Base-by-base conservation (phyloP, 768 basidiomycete species). In the Tubosaeta sp. region DNA sequence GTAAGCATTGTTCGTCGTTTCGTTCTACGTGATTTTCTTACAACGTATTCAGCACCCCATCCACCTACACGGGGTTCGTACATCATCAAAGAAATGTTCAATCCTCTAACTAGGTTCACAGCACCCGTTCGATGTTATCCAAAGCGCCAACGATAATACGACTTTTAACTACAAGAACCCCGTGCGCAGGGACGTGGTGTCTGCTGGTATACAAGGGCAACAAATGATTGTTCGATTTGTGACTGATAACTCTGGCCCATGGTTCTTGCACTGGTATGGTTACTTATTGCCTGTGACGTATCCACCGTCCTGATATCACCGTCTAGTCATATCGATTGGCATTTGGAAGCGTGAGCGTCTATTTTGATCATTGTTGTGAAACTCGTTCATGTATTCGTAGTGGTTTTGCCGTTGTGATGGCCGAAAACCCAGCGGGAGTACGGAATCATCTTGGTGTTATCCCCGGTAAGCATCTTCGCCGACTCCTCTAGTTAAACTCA, bases 191-290 rank as follows among this genome's bases (percentile, higher is more conserved):
- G 73, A 74, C 27, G 60, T 64, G 1, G 52, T 46, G 13, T 62
- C 62, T 8, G 41, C 58, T 29, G 64, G 66, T 9, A 60, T 51
- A 43, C 52, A 48, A 17, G 65, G 78, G 59, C 58, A 77, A 68
- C 63, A 74, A 61, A 74, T 78, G 41, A 73, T 76, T 8, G 67
- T 86, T 33, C 76, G 84, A 39, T 86, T 79, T 64, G 66, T 71
- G 17, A 83, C 84, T 3, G 80, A 86, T 57, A 86, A 87, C 62
- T 70, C 82, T 1, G 84, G 85, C 6, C 75, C 79, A 10, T 83
- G 81, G 78, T 69, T 77, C 55, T 54, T 76, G 38, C 76, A 77
- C 51, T 77, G 67, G 66, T 67, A 50, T 41, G 31, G 31, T 33
- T 16, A 10, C 12, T 48, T 19, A 16, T 45, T 12, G n/a, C 41